Percentiles rank a stretch among this genome's conserved stretches.
Evolutionary conservation across 306 rosid species (phyloP).

Genomic region (Amphicarpaea edgeworthii): DNA sequence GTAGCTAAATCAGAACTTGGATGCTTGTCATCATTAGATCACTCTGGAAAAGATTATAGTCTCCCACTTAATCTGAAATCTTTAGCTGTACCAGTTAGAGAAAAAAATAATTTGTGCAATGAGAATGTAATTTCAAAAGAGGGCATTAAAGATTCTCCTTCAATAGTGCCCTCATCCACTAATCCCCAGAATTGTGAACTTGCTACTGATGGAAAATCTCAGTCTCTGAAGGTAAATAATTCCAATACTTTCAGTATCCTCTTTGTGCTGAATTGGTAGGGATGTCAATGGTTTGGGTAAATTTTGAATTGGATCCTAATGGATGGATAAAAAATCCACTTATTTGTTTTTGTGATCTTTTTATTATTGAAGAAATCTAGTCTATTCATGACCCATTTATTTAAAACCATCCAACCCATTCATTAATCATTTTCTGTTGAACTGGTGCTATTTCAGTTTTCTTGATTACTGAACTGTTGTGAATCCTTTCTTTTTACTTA

Average conservation of each 20-base stretch:
- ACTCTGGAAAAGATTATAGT: slow-evolving; percentile 37
- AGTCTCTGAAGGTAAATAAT: slow-evolving; percentile 56
- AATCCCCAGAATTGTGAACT: slow-evolving; percentile 47
- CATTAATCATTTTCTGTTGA: not conserved
- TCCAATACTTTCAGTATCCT: not conserved
- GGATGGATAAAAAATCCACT: not conserved
- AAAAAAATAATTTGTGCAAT: slow-evolving; percentile 19
- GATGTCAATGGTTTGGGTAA: not conserved
- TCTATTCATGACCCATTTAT: not conserved
- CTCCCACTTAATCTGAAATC: slow-evolving; percentile 38
- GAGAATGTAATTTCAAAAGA: slow-evolving; percentile 50
- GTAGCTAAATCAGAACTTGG: slow-evolving; percentile 45
- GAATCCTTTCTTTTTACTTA: slow-evolving; percentile 28
- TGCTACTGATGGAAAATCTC: slow-evolving; percentile 37
- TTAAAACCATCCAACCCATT: not conserved
- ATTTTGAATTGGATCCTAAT: not conserved
- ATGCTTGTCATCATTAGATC: slow-evolving; percentile 44
- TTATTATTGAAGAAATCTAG: not conserved
- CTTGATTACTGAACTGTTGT: slow-evolving; percentile 40
- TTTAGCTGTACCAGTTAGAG: slow-evolving; percentile 39
- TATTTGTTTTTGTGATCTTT: not conserved
- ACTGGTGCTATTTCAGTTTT: slow-evolving; percentile 7
- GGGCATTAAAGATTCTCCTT: slow-evolving; percentile 35
- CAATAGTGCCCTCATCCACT: slow-evolving; percentile 28
- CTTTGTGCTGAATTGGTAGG: not conserved